phyloP scores from a whole-genome alignment of 768 basidiomycete species.

The Lactarius hengduanensis region DNA sequence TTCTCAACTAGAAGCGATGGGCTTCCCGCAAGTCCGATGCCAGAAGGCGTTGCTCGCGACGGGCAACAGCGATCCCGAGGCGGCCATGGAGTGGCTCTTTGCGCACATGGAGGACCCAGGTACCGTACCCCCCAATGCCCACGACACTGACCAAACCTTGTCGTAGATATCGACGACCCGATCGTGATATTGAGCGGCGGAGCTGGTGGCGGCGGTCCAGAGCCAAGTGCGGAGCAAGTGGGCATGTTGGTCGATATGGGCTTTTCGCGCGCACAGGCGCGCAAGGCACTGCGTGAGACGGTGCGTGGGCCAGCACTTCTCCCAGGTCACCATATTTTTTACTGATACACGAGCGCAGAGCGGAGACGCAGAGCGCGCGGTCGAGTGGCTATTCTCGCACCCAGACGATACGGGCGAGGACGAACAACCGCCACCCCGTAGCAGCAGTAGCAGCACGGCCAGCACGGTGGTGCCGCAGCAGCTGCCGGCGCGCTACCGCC shows the following conservation, averaged over 20 bases:
- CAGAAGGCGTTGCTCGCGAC: constrained; percentile 91
- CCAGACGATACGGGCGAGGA: constrained; percentile 82
- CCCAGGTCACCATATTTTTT: no score
- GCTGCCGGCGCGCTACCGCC: constrained; percentile 73
- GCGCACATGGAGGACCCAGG: constrained; percentile 93
- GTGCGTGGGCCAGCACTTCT: constrained; percentile 43
- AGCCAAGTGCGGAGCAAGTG: constrained; percentile 71
- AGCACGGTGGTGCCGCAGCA: constrained; percentile 41
- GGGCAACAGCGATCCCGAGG: constrained; percentile 68
- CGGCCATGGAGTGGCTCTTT: constrained; percentile 96
- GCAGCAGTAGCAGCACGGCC: no score
- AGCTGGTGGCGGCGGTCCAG: constrained; percentile 38
- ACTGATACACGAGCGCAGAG: constrained; percentile 40
- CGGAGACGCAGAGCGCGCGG: constrained; percentile 77
- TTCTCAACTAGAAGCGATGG: constrained; percentile 81
- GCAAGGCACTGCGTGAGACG: constrained; percentile 84
- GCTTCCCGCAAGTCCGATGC: constrained; percentile 82
- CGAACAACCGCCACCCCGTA: not conserved
- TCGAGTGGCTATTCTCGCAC: constrained; percentile 96
- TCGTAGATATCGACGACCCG: constrained; percentile 82
- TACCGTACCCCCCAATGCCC: constrained; percentile 31
- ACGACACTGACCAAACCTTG: no score
- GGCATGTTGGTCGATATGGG: constrained; percentile 86
- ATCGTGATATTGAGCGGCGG: constrained; percentile 42
- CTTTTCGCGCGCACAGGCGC: constrained; percentile 77